These are phyloP conservation scores for Parachlorella kessleri DNA, from an alignment of 139 green algal species.

Conservation along the genomic window DNA sequence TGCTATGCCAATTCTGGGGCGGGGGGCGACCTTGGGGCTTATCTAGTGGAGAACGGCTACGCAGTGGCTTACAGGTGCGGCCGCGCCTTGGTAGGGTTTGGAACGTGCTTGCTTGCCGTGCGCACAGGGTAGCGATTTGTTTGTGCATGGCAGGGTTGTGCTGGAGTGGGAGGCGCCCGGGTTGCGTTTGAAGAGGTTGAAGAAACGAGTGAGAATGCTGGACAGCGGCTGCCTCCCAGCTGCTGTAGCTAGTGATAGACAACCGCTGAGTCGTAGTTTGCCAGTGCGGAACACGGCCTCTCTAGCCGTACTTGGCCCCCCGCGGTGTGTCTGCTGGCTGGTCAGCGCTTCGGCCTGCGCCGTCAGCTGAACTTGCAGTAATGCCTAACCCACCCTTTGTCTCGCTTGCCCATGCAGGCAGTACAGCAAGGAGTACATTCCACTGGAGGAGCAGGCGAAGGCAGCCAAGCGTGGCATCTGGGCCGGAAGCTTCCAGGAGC, in stretches of 20 bases:
- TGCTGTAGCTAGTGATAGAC: not conserved
- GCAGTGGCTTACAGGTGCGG: conserved; percentile 76
- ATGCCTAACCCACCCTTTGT: not conserved
- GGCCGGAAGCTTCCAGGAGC: conserved; percentile 67
- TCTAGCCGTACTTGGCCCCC: not conserved
- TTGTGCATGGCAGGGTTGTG: too few relatives aligned
- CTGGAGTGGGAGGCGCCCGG: too few relatives aligned
- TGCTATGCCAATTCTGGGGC: conserved; percentile 35
- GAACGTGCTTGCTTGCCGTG: too few relatives aligned
- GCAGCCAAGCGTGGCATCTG: conserved; percentile 64
- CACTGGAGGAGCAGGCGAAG: conserved; percentile 58
- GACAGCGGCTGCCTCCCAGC: not conserved
- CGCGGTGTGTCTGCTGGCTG: not conserved
- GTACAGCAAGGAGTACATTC: conserved; percentile 75
- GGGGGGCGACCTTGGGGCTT: conserved; percentile 63
- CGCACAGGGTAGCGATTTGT: too few relatives aligned
- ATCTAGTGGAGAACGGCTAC: conserved; percentile 71
- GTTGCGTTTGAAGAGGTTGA: too few relatives aligned
- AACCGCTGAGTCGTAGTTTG: too few relatives aligned
- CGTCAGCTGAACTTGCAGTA: not conserved
- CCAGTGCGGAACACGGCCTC: too few relatives aligned
- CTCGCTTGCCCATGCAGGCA: conserved; percentile 45
- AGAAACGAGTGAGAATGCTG: too few relatives aligned
- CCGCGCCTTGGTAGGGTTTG: too few relatives aligned
- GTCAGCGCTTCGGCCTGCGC: not conserved